These are phyloP conservation scores for Graphiopsis chlorocephala DNA, from an alignment of 2,329 filamentous ascomycete genomes.

Conservation along the genomic window DNA sequence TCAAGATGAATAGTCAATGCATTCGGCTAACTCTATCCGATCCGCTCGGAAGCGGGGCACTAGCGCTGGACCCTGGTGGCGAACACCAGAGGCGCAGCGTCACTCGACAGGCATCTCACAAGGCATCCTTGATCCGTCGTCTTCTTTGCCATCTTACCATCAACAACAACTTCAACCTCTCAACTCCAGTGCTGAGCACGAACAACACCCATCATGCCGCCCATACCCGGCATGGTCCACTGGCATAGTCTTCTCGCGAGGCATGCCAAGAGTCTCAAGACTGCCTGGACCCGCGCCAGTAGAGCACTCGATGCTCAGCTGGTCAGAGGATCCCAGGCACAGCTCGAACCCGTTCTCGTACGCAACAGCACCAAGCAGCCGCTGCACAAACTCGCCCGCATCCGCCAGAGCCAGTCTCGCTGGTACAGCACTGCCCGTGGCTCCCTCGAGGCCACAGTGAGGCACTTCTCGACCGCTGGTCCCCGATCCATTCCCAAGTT, in stretches of 20 bases:
- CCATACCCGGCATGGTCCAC: conserved; percentile 33
- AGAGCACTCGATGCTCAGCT: conserved; percentile 32
- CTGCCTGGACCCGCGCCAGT: conserved; percentile 28
- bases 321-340: conserved; percentile 41
- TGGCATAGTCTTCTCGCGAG: conserved; percentile 37
- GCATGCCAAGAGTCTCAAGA: conserved; percentile 34
- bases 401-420: conserved; percentile 63
- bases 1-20: not conserved
- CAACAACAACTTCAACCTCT: not conserved
- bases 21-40: not conserved
- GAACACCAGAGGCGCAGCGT: not conserved
- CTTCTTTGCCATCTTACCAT: not conserved
- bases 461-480: conserved; percentile 51
- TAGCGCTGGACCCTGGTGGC: conserved; percentile 2
- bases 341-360: conserved; percentile 60
- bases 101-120: not conserved
- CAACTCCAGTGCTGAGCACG: conserved; percentile 15
- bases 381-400: conserved; percentile 59
- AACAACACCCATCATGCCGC: conserved; percentile 34
- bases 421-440: conserved; percentile 59
- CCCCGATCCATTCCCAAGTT: conserved; percentile 40
- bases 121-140: not conserved
- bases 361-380: conserved; percentile 58
- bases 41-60: not conserved
- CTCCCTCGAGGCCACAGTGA: conserved; percentile 43